phyloP scores from a whole-genome alignment of 192 early-diverging fungal species.

The Gamsiella multidivaricata region DNA sequence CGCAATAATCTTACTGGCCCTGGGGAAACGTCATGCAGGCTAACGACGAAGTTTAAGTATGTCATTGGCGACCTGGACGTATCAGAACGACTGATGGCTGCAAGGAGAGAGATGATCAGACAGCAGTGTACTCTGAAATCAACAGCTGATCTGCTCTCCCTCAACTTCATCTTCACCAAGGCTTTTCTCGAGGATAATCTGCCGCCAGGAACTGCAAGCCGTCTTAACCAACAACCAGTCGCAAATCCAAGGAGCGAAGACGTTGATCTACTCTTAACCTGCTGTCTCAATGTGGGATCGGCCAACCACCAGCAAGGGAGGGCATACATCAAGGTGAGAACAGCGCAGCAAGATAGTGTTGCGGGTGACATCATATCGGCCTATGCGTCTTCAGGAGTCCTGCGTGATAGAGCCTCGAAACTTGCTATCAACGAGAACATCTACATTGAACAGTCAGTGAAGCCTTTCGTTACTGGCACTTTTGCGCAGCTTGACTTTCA shows the following conservation, averaged over 20 bases:
- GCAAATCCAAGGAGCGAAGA: conserved; percentile 2
- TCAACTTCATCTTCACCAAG: conserved; percentile 16
- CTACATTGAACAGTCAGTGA: conserved; percentile 4
- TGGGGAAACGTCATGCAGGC: conserved; percentile 6
- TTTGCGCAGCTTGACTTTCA: conserved; percentile 20
- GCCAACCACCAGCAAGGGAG: conserved; percentile 5
- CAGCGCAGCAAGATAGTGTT: not conserved
- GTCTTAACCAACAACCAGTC: no score
- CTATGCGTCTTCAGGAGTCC: conserved; percentile 17
- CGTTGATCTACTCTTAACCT: not conserved
- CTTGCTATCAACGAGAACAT: conserved; percentile 10
- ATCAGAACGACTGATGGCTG: not conserved
- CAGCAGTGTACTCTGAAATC: conserved; percentile 1
- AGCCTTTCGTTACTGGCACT: conserved; percentile 9
- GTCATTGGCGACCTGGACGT: conserved; percentile 7
- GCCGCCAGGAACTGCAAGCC: no score
- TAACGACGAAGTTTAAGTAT: conserved; percentile 3
- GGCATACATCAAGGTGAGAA: conserved; percentile 8
- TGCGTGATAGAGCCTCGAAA: not conserved
- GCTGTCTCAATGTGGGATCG: conserved; percentile 4
- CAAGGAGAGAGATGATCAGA: conserved; percentile 2
- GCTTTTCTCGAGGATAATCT: conserved; percentile 6
- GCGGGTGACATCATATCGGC: conserved; percentile 6
- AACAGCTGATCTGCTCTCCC: conserved; percentile 15
- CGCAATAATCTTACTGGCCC: conserved; percentile 15